A percentile compares a stretch with the other conserved stretches of the same genome.
Evolutionary conservation across 805 yeast genomes (phyloP).

Genomic region (Candida wancherniae): DNA sequence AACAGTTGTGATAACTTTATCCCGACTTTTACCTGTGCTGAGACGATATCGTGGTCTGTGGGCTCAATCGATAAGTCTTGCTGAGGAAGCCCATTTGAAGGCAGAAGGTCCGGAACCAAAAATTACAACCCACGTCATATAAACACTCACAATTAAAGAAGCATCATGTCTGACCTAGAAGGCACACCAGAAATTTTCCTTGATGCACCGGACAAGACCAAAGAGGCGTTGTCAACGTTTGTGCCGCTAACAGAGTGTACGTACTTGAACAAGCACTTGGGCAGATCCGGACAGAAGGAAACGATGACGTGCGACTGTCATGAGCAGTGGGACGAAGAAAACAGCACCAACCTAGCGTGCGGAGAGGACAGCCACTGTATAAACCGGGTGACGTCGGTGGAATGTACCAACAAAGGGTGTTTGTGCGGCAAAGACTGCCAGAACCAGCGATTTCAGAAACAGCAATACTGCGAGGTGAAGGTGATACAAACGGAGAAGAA

Average conservation of each 20-base stretch:
- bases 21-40: too few relatives aligned
- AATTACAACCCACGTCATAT: too few relatives aligned
- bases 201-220: constrained; percentile 53
- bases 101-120: too few relatives aligned
- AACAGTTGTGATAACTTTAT: too few relatives aligned
- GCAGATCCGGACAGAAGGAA: constrained; percentile 72
- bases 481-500: constrained; percentile 79
- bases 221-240: constrained; percentile 63
- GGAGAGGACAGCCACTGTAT: constrained; percentile 85
- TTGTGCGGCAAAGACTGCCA: constrained; percentile 74
- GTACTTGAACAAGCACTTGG: constrained; percentile 58
- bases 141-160: too few relatives aligned
- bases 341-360: constrained; percentile 58
- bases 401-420: constrained; percentile 70
- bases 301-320: constrained; percentile 88
- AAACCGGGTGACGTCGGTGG: constrained; percentile 86
- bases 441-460: constrained; percentile 83
- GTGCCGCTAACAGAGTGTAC: constrained; percentile 51
- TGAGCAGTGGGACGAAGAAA: constrained; percentile 42
- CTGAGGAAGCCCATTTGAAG: too few relatives aligned
- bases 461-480: constrained; percentile 68
- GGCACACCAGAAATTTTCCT: constrained; percentile 24
- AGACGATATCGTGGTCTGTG: too few relatives aligned
- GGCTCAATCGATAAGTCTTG: too few relatives aligned
- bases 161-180: constrained; percentile 6